Evolutionary conservation across 495 filamentous ascomycete genomes (phyloP).

Genomic region (Aspergillus campestris): DNA sequence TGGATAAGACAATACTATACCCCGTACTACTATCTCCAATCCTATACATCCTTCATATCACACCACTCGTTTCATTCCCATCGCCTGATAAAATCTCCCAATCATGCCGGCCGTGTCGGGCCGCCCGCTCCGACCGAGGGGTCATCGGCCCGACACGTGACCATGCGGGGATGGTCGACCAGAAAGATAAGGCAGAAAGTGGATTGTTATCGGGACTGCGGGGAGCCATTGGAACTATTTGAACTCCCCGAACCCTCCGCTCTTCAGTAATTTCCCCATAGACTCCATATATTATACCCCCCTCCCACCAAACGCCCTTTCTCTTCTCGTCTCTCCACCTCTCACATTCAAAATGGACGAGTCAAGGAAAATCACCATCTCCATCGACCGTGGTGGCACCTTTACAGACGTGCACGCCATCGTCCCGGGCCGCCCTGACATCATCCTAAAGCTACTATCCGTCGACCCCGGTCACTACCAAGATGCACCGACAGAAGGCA

Average conservation of each 20-base stretch:
- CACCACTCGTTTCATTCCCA: background rate
- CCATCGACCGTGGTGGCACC: slow-evolving; percentile 53
- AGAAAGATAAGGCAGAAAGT: background rate
- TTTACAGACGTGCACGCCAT: slow-evolving; percentile 57
- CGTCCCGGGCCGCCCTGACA: slow-evolving; percentile 50
- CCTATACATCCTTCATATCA: background rate
- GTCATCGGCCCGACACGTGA: slow-evolving; percentile 2
- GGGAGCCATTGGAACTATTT: background rate
- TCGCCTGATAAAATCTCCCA: too few relatives aligned
- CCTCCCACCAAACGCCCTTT: too few relatives aligned
- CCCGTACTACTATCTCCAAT: background rate
- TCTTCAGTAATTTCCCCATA: background rate
- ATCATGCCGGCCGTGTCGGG: background rate
- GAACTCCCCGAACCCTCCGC: background rate
- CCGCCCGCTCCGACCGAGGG: background rate
- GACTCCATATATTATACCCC: background rate
- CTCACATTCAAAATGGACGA: slow-evolving; percentile 17
- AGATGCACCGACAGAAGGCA: slow-evolving; percentile 86
- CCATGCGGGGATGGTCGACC: background rate
- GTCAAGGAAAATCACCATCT: slow-evolving; percentile 32
- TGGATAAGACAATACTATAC: too few relatives aligned
- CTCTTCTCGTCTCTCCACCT: too few relatives aligned
- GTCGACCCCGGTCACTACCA: slow-evolving; percentile 82
- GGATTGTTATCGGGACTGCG: background rate
- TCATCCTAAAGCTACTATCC: slow-evolving; percentile 84